Evolutionary conservation across 2,329 filamentous ascomycete genomes (phyloP), one percentile per base, ranked within the genome.

Genomic region (Ophiostoma piceae): DNA sequence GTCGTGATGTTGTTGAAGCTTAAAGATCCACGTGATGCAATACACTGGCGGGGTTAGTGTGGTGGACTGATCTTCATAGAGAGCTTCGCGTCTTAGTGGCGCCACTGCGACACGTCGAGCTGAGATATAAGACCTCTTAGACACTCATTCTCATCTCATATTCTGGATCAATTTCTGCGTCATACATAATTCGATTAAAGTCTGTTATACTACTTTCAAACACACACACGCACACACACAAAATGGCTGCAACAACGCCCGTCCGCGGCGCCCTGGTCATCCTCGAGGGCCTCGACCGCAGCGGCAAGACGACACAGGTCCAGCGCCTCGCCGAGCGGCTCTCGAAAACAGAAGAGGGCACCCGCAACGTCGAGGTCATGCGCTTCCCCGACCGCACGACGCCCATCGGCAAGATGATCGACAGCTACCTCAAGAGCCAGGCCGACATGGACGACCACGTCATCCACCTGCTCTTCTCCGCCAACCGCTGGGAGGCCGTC

Each of bases 291-390:
- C 84, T 97, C 72, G 94, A 97, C 76, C 88, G 92, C 73, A 92
- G 93, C 62, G 94, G 94, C 70, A 97, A 97, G 84, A 94, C 92
- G 29, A 96, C 93, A 43, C 94, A 97, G 84, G 94, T 92, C 74
- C 85, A 89, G 75, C 80, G 88, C 65, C 82, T 97, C 67, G 83
- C 85, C 79, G 79, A 85, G 79, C 77, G 82, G 35, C 35, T 29
- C 82, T 87, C 71, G 78, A 82, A 7, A 77, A 78, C 70, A 78
- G 11, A 3, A 79, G 26, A 26, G 11, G 57, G 57, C 12, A 3
- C 11, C 39, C 43, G 43, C 43, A 47, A 19, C 7, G 84, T 86
- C 66, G 81, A 83, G 77, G 79, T 83, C 41, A 83, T 87, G 82
- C 79, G 85, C 62, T 88, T 88, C 75, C 85, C 85, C 94, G 92